Percentiles rank a stretch among this genome's conserved stretches.
phyloP scores from a whole-genome alignment of 305 asterid species.

The Fraxinus ornus region DNA sequence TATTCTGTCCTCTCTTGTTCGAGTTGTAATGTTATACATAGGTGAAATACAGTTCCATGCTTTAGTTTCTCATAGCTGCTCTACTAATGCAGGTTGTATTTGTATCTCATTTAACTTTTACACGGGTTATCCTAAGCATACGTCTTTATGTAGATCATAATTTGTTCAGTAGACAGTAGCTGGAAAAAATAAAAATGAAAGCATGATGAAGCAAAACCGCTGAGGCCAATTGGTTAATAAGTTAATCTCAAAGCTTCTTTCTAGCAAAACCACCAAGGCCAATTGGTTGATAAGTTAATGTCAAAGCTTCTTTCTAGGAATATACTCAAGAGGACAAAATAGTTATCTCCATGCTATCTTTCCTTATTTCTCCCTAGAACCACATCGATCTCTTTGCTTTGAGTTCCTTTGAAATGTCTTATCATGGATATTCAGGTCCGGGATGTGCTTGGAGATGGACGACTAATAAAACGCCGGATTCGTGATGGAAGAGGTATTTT shows the following conservation, averaged over 20 bases:
- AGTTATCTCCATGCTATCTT: not conserved
- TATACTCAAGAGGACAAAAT: constrained; percentile 1
- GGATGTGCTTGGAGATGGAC: constrained; percentile 98
- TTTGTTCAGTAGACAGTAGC: too few relatives aligned
- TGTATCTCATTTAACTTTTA: not conserved
- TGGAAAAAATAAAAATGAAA: not conserved
- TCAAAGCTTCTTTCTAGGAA: not conserved
- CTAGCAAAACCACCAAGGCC: not conserved
- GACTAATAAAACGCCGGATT: constrained; percentile 84
- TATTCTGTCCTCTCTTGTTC: not conserved
- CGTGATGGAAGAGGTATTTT: constrained; percentile 84
- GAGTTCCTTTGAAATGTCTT: constrained; percentile 20
- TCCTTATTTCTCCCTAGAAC: not conserved
- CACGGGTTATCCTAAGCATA: not conserved
- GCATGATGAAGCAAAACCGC: not conserved
- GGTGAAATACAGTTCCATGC: not conserved
- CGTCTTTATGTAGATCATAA: not conserved
- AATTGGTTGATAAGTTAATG: too few relatives aligned
- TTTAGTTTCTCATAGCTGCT: not conserved
- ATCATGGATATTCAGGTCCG: constrained; percentile 61
- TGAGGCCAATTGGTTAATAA: too few relatives aligned
- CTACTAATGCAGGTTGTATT: not conserved
- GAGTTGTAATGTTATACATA: not conserved
- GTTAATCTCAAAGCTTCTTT: too few relatives aligned
- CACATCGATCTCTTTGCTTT: not conserved